Conservation (phyloP, 768 basidiomycete species). For the Astraeus odoratus region DNA sequence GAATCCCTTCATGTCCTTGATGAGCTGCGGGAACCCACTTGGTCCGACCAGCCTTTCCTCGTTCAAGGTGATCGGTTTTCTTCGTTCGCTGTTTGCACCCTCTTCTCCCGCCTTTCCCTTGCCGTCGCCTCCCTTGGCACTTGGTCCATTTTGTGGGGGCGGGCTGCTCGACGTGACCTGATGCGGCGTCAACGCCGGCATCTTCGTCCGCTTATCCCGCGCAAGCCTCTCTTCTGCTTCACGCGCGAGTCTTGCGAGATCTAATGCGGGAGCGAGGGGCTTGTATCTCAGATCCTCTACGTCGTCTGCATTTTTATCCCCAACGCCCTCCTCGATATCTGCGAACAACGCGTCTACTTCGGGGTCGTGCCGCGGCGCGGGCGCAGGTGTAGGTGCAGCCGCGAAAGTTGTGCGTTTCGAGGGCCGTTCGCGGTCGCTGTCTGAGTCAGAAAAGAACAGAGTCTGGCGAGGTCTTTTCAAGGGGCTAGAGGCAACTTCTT, state of each 20-base stretch:
- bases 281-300: conserved; percentile 36
- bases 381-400: not conserved
- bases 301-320: conserved; percentile 40
- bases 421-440: conserved; percentile 31
- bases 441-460: conserved; percentile 57
- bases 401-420: conserved; percentile 16
- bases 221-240: conserved; percentile 49
- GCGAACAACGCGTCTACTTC: conserved; percentile 40
- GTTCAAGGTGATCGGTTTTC: conserved; percentile 52
- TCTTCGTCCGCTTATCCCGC: conserved; percentile 14
- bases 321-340: conserved; percentile 43
- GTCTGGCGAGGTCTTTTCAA: conserved; percentile 31
- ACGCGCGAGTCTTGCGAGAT: conserved; percentile 46
- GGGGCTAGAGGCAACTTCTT: conserved; percentile 10
- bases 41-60: conserved; percentile 67
- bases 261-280: conserved; percentile 44
- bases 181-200: conserved; percentile 34
- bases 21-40: conserved; percentile 74
- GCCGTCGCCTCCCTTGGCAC: conserved; percentile 2
- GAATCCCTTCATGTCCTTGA: conserved; percentile 71
- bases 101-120: conserved; percentile 14
- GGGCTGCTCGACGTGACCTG: conserved; percentile 45
- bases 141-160: conserved; percentile 21
- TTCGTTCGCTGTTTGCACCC: conserved; percentile 25
- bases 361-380: conserved; percentile 14